Conservation (phyloP, 331 rosid species). For the Telfairia occidentalis region DNA sequence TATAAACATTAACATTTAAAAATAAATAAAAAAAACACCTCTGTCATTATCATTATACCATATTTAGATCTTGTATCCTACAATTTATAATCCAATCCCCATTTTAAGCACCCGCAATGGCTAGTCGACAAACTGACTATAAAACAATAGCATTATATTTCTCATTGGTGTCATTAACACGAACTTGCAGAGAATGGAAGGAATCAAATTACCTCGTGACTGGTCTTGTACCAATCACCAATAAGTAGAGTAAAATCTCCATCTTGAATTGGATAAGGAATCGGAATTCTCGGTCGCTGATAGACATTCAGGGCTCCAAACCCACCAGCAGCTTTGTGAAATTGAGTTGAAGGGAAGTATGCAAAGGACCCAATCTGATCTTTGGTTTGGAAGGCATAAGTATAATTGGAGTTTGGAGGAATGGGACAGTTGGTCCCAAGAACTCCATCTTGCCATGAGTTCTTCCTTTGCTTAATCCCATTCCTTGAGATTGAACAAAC, state of each 20-base stretch:
- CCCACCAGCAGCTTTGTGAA: constrained; percentile 88
- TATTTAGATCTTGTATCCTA: not conserved
- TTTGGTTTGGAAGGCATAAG: constrained; percentile 76
- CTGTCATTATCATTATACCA: not conserved
- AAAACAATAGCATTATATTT: not conserved
- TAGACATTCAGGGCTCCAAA: constrained; percentile 76
- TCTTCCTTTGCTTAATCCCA: constrained; percentile 90
- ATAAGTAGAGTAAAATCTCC: constrained; percentile 78
- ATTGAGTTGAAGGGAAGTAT: constrained; percentile 75
- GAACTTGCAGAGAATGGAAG: not conserved
- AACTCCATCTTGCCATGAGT: constrained; percentile 99
- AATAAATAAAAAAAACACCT: not conserved
- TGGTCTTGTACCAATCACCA: constrained; percentile 84
- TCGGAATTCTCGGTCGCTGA: constrained; percentile 63
- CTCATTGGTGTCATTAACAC: not conserved
- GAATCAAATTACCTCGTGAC: constrained; percentile 47
- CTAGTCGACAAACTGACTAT: not conserved
- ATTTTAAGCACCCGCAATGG: not conserved
- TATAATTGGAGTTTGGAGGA: constrained; percentile 79
- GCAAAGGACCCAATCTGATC: constrained; percentile 85
- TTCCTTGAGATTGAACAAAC: constrained; percentile 38
- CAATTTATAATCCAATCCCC: not conserved
- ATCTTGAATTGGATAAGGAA: constrained; percentile 66
- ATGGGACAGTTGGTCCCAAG: constrained; percentile 90
- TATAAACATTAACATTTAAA: not conserved